Percentiles rank a stretch among this genome's conserved stretches.
Evolutionary conservation across 2,329 filamentous ascomycete genomes (phyloP).

Genomic region (Zymoseptoria crescenta): DNA sequence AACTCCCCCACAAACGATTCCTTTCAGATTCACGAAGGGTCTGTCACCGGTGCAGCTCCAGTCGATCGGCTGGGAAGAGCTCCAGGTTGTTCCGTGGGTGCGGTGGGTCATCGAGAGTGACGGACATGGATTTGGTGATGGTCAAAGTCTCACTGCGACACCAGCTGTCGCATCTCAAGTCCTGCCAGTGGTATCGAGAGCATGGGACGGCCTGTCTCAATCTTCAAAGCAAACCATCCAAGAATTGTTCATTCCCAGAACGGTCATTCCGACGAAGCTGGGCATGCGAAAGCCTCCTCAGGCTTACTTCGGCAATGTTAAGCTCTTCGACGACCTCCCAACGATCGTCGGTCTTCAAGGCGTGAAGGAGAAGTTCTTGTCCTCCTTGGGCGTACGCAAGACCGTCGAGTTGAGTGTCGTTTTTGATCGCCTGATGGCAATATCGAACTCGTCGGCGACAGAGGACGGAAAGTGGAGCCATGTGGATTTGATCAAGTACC

Average conservation of each 20-base stretch:
- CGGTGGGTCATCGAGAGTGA: constrained; percentile 66
- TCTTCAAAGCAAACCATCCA: constrained; percentile 59
- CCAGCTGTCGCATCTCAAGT: constrained; percentile 69
- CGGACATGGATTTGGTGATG: constrained; percentile 50
- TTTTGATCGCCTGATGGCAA: constrained; percentile 72
- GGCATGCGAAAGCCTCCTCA: constrained; percentile 82
- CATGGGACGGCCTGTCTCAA: constrained; percentile 73
- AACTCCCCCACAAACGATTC: constrained; percentile 71
- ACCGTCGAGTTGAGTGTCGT: constrained; percentile 92
- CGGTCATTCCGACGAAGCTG: constrained; percentile 80
- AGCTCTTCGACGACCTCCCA: constrained; percentile 88
- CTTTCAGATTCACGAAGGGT: constrained; percentile 70
- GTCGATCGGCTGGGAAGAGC: constrained; percentile 74
- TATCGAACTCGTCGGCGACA: constrained; percentile 40
- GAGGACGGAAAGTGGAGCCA: constrained; percentile 70
- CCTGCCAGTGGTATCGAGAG: constrained; percentile 73
- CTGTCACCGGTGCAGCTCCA: constrained; percentile 63
- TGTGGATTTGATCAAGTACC: constrained; percentile 87
- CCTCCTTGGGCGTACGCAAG: constrained; percentile 80
- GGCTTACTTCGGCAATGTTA: constrained; percentile 88
- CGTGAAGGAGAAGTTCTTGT: constrained; percentile 84
- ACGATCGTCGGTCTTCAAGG: constrained; percentile 66
- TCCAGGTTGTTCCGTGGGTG: constrained; percentile 82
- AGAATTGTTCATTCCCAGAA: constrained; percentile 56
- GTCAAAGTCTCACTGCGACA: constrained; percentile 63